Conservation (phyloP, 1,284 basidiomycete genomes). For the Neonothopanus nambi region DNA sequence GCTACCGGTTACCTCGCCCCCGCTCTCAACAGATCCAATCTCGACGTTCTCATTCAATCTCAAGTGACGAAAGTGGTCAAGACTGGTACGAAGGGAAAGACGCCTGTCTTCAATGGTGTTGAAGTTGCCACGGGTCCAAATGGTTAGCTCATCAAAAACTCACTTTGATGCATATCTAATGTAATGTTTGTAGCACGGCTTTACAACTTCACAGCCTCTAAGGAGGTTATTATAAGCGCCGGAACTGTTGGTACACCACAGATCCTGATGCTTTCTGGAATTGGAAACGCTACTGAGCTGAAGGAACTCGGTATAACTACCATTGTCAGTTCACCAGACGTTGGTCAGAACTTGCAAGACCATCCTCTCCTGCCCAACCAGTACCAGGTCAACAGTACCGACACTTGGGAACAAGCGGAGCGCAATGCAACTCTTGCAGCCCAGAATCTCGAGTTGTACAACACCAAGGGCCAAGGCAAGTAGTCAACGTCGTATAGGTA, state of each 20-base stretch:
- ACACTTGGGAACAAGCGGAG: background rate
- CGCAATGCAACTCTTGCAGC: slow-evolving; percentile 3
- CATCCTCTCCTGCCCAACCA: background rate
- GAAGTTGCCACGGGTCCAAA: background rate
- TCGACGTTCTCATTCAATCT: too few species aligned
- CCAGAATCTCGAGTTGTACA: background rate
- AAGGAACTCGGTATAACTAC: background rate
- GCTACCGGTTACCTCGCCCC: too few species aligned
- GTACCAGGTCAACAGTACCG: slow-evolving; percentile 2
- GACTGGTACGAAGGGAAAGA: background rate
- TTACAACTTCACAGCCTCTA: slow-evolving; percentile 4
- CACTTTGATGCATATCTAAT: too few species aligned
- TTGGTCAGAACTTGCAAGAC: slow-evolving; percentile 2
- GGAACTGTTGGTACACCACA: slow-evolving; percentile 5
- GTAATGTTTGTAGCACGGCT: too few species aligned
- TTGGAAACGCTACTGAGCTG: background rate
- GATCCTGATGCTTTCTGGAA: slow-evolving; percentile 3
- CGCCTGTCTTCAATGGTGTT: background rate
- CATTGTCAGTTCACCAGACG: slow-evolving; percentile 1
- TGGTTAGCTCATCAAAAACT: background rate
- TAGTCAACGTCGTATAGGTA: too few species aligned
- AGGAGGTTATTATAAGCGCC: slow-evolving; percentile 7
- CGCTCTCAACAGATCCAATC: too few species aligned
- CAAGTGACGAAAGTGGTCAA: slow-evolving; percentile 16
- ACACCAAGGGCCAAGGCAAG: too few species aligned